phyloP scores from a whole-genome alignment of 1,284 basidiomycete genomes.

The Thecaphora thlaspeos region DNA sequence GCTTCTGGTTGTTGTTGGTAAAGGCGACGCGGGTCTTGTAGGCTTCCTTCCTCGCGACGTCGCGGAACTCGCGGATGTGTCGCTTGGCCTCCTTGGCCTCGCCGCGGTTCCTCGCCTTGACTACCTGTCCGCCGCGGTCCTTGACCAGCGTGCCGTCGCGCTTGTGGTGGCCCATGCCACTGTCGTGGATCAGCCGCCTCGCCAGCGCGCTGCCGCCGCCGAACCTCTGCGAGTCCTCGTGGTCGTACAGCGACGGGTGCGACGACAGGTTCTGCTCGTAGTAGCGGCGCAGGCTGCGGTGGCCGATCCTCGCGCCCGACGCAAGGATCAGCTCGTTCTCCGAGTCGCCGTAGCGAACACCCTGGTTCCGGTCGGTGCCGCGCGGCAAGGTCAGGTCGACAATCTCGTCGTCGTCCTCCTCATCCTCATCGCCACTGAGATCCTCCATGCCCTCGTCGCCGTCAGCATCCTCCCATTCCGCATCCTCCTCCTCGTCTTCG shows the following conservation, averaged over 20 bases:
- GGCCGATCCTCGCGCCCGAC: constrained; percentile 86
- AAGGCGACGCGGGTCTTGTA: constrained; percentile 72
- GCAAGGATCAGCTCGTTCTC: constrained; percentile 89
- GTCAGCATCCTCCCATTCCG: constrained; percentile 37
- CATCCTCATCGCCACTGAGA: constrained; percentile 7
- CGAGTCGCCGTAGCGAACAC: constrained; percentile 59
- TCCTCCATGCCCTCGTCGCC: constrained; percentile 39
- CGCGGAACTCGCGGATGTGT: constrained; percentile 81
- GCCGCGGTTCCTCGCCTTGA: constrained; percentile 71
- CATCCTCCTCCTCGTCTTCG: constrained; percentile 56
- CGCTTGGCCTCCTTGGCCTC: constrained; percentile 89
- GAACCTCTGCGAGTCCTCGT: constrained; percentile 18
- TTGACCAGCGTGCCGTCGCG: constrained; percentile 32
- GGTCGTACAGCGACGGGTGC: constrained; percentile 19
- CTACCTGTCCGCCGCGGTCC: constrained; percentile 38
- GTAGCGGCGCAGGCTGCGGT: constrained; percentile 81
- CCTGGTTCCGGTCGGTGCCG: constrained; percentile 64
- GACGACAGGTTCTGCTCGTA: constrained; percentile 68
- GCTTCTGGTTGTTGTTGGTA: constrained; percentile 56
- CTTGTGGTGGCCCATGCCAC: constrained; percentile 30
- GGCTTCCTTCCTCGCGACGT: constrained; percentile 73
- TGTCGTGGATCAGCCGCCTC: constrained; percentile 36
- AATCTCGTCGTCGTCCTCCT: constrained; percentile 19
- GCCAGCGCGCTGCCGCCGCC: constrained; percentile 39
- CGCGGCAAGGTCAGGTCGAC: constrained; percentile 32